Base-by-base conservation (phyloP, 345 rosid genomes). In the Citrus australasica region DNA sequence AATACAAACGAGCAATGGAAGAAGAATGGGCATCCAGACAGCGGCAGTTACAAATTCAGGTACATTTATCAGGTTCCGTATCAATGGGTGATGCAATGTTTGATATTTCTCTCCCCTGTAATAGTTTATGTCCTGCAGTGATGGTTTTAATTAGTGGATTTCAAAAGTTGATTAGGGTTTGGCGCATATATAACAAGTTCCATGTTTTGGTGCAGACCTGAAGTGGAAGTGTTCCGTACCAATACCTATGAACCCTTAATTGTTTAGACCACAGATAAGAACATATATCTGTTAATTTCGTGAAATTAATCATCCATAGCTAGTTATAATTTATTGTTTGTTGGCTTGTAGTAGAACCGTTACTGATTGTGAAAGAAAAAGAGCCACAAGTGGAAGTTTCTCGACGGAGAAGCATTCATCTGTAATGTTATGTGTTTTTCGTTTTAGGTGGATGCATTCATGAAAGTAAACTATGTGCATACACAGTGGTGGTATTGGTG, bases 11-110 rank as follows among this genome's bases (percentile, higher is more conserved):
- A 85, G 98, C 94, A 62, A 77, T 40, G 35, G 91, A 95, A 86
- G 90, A 88, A 87, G 99, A 93, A 87, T 90, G 94, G 98, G 91
- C 87, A 73, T 90, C 94, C 60, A 89, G 95, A 84, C 92, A 92
- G 77, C 85, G 33, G 58, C 89, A 91, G 79, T 79, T 95, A 82
- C 84, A 88, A 79, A 80, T 88, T 82, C 98, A 92, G 98, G 98
- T 95, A 48, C 56, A 42, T 35, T 58, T 65, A 69, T 56, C 38
- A 27, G 32, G 55, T 63, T 69, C 63, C 73, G 22, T 16, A 35
- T 72, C 67, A 27, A 9, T 59, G n/a, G 7, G 7, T 5, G 5
- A n/a, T 16, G 21, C 27, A 35, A 30, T 53, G 42, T 67, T 9
- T 25, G 11, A 30, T 79, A 22, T 38, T 28, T 46, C 55, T 30